Evolutionary conservation across 2,329 filamentous ascomycete genomes (phyloP), one percentile per base, ranked within the genome.

Genomic region (Thielaviopsis punctulata): DNA sequence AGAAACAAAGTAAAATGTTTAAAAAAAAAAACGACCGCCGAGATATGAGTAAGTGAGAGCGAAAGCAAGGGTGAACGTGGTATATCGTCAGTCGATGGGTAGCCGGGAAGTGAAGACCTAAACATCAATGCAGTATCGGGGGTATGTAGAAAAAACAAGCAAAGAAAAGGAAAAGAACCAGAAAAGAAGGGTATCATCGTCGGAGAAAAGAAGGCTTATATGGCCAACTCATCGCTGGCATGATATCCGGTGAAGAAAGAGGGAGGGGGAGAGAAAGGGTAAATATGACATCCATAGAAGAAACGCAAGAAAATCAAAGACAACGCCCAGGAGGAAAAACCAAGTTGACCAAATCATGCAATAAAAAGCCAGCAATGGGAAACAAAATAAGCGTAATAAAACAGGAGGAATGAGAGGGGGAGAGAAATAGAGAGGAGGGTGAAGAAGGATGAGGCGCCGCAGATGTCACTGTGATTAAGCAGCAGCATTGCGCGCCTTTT

Each of bases 401-500:
- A 51, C 23, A 51, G 30, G n/a, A 41, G 19, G n/a, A 41, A 41
- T n/a, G 30, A 2, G 33, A 10, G n/a, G 33, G 45, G 39, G 22
- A 51, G 33, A n/a, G n/a, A 9, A 27, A 23, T 7, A 22, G 18
- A 30, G 30, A 50, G n/a, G n/a, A n/a, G n/a, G n/a, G n/a, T n/a
- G n/a, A n/a, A n/a, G n/a, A n/a, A n/a, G n/a, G n/a, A n/a, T n/a
- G n/a, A n/a, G n/a, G n/a, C n/a, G n/a, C n/a, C n/a, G n/a, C n/a
- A n/a, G n/a, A n/a, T n/a, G n/a, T n/a, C 33, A 19, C n/a, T 23
- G 9, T 15, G 25, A n/a, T 48, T 30, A 46, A 19, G 48, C 44
- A 44, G 44, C 30, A 3, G 19, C 80, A 65, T 86, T 86, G 58
- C 80, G 77, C 55, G 80, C 80, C 68, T 86, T 86, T 68, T 96